These are phyloP conservation scores for Vicia villosa DNA, from an alignment of 306 rosid species.

Conservation along the genomic window DNA sequence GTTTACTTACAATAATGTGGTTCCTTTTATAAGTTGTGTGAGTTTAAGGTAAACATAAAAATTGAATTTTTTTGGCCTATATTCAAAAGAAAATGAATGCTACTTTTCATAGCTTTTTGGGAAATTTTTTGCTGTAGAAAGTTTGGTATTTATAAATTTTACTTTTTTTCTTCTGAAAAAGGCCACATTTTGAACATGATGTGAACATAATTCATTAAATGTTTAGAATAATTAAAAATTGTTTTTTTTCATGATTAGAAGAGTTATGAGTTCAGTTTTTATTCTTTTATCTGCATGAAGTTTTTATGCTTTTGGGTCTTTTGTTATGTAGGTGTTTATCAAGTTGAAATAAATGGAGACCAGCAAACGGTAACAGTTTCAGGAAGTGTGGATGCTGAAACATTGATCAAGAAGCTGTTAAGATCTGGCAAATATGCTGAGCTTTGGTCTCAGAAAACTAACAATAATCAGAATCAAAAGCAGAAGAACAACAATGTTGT, in stretches of 20 bases:
- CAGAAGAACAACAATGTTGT: slow-evolving; percentile 62
- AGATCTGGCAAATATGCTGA: slow-evolving; percentile 89
- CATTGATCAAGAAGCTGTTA: slow-evolving; percentile 70
- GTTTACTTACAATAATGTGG: background rate
- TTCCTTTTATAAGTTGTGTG: background rate
- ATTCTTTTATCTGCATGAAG: background rate
- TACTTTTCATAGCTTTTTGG: background rate
- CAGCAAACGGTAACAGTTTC: slow-evolving; percentile 86
- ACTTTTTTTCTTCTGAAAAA: no score
- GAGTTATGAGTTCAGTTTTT: no score
- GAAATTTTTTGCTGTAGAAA: background rate
- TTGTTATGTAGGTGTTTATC: slow-evolving; percentile 66
- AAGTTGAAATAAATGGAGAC: slow-evolving; percentile 74
- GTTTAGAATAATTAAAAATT: background rate
- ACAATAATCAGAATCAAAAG: slow-evolving; percentile 60
- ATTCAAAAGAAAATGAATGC: background rate
- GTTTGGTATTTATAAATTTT: background rate
- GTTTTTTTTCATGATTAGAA: background rate
- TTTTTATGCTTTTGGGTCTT: background rate
- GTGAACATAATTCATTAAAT: background rate
- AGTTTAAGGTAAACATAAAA: slow-evolving; percentile 1
- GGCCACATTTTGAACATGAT: slow-evolving; percentile 1
- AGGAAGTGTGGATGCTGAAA: slow-evolving; percentile 71
- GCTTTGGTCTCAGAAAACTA: slow-evolving; percentile 66
- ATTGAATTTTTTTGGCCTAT: background rate